Evolutionary conservation across 1,284 basidiomycete genomes (phyloP), one percentile per base, ranked within the genome.

Genomic region (Moniliella sp.): DNA sequence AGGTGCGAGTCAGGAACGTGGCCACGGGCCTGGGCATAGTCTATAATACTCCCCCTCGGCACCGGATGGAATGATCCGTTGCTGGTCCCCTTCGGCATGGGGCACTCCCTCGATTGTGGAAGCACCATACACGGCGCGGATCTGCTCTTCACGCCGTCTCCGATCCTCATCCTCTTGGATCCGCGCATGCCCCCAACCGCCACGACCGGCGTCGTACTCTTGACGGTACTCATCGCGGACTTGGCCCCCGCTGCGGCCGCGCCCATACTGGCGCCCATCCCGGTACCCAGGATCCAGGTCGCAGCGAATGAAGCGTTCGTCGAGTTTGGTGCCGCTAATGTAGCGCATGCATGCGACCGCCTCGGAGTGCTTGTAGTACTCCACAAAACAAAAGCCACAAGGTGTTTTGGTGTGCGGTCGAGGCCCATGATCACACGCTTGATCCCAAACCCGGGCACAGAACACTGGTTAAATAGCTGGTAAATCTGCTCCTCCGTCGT

Each of bases 401-500:
- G 91, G 91, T 30, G 91, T 97, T 80, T 86, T 77, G 30, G 78
- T 79, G 60, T 83, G 36, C 91, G 69, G 66, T 99, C 91, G 23
- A 99, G 69, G 15, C 91, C 91, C 91, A 99, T 99, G 53, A 99
- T 97, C 47, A 99, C 91, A 43, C 88, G 75, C 61, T 94, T 94
- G 47, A 99, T 84, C 18, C 84, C 84, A 21, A 84, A 84, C 26
- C 84, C 84, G 41, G 83, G 76, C n/a, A n/a, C n/a, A 25, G 83
- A 74, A 48, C 84, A 91, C 66, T 82, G 81, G 36, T 76, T 74
- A 64, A 97, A 99, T 31, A 97, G 65, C 63, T 97, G 88, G 65
- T 94, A 94, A 64, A 99, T 94, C 65, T 99, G 91, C 59, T 94
- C 86, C 65, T 99, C 91, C 30, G 88, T 94, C 7, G 86, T 94